Evolutionary conservation across 257 asterid species (phyloP).

Genomic region (Sherardia arvensis): DNA sequence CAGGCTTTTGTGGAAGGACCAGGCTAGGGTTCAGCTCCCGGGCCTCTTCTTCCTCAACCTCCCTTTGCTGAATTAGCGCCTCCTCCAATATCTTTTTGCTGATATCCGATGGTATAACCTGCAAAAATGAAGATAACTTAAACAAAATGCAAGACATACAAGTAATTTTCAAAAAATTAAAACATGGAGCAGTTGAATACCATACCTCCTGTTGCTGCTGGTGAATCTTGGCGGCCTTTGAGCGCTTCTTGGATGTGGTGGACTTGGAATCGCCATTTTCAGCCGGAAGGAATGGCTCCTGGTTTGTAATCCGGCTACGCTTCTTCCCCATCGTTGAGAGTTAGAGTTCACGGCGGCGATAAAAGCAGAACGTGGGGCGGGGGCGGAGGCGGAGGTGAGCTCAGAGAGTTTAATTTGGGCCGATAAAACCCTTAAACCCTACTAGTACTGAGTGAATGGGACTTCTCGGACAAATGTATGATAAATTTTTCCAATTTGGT

Average conservation of each 20-base stretch:
- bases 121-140: background rate
- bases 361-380: too few relatives aligned
- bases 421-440: too few relatives aligned
- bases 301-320: slow-evolving; percentile 63
- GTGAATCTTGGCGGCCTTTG: slow-evolving; percentile 57
- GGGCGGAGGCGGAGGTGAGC: background rate
- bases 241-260: slow-evolving; percentile 49
- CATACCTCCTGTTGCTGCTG: slow-evolving; percentile 56
- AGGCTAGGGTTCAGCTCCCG: slow-evolving; percentile 24
- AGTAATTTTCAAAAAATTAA: background rate
- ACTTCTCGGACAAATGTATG: too few relatives aligned
- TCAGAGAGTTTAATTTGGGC: too few relatives aligned
- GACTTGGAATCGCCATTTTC: slow-evolving; percentile 35
- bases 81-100: slow-evolving; percentile 75
- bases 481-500: too few relatives aligned
- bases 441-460: too few relatives aligned
- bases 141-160: background rate
- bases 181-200: background rate
- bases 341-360: background rate
- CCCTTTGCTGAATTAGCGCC: slow-evolving; percentile 79
- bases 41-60: slow-evolving; percentile 66
- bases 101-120: slow-evolving; percentile 45
- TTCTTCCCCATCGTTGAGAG: slow-evolving; percentile 52
- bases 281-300: slow-evolving; percentile 53
- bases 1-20: slow-evolving; percentile 25